phyloP scores from a whole-genome alignment of 345 rosid genomes.

The Bruguiera gymnorhiza region DNA sequence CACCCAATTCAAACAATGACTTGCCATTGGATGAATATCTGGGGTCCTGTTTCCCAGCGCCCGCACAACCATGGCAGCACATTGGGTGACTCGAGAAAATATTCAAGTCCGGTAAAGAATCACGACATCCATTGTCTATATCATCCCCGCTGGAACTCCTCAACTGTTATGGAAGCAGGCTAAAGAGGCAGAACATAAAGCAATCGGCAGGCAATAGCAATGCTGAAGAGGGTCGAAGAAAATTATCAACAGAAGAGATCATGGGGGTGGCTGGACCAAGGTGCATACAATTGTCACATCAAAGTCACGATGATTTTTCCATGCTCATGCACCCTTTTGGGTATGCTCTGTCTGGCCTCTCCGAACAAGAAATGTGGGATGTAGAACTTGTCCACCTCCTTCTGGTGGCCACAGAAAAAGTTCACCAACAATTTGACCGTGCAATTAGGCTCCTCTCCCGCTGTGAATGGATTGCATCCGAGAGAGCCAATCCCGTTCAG shows the following conservation, averaged over 20 bases:
- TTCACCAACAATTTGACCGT: constrained; percentile 41
- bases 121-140: not conserved
- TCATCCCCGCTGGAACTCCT: constrained; percentile 43
- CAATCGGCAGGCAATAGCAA: not conserved
- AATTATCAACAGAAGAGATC: constrained; percentile 45
- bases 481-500: constrained; percentile 41
- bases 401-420: constrained; percentile 55
- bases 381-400: constrained; percentile 51
- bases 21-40: constrained; percentile 11
- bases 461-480: constrained; percentile 46
- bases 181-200: constrained; percentile 26
- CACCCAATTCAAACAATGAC: constrained; percentile 15
- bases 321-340: constrained; percentile 50
- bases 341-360: constrained; percentile 39
- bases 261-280: constrained; percentile 47
- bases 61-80: constrained; percentile 16
- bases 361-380: constrained; percentile 49
- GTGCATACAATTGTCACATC: constrained; percentile 40
- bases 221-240: not conserved
- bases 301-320: constrained; percentile 34
- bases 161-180: constrained; percentile 32
- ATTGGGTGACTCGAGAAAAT: constrained; percentile 7
- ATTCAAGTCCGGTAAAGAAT: not conserved
- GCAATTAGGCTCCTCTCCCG: constrained; percentile 44
- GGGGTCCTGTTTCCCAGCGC: constrained; percentile 19